Evolutionary conservation across 306 rosid genomes (phyloP), one percentile per base, ranked within the genome.

Genomic region (Oemleria cerasiformis): DNA sequence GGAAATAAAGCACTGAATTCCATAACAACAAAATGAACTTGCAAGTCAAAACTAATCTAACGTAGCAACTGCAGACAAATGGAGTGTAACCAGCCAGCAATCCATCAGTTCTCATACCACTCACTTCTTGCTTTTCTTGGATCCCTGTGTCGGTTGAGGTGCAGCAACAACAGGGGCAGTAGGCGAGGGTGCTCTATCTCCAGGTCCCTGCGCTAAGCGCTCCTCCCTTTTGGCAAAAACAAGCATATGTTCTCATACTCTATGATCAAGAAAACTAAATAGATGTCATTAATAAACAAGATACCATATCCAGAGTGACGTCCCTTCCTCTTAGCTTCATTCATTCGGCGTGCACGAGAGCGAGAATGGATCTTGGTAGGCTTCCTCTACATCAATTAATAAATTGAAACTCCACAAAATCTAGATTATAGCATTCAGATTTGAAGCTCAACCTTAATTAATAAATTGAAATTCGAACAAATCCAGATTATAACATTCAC

Each of bases 231-330:
- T 75, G 12, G 97, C 98, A 43, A 49, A 0, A 14, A 4, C 17
- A 36, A 36, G 23, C 16, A 3, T 4, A 13, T 38, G 5, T 14
- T 13, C 3, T 25, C 38, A 56, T 5, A 14, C 23, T 8, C 16
- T 13, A 58, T 14, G 63, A 58, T 30, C 9, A 13, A 2, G 4
- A 2, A 14, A 58, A 58, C 9, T 39, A 9, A 5, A 19, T 41
- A 5, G 11, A 15, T 13, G 8, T 20, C 17, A 40, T 5, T 20
- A 7, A 12, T 8, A 55, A 36, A 48, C 20, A 38, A 44, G 30
- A n/a, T 94, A 94, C 98, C 98, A 38, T 94, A 87, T 62, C 98
- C 98, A 14, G 98, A 89, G 78, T 94, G 98, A 25, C 98, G 90
- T 0, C 98, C 98, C 84, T 94, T 94, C 76, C 89, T 84, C 90